Evolutionary conservation across 768 basidiomycete species (phyloP), one percentile per base, ranked within the genome.

Genomic region (Rhizopogon rudus): DNA sequence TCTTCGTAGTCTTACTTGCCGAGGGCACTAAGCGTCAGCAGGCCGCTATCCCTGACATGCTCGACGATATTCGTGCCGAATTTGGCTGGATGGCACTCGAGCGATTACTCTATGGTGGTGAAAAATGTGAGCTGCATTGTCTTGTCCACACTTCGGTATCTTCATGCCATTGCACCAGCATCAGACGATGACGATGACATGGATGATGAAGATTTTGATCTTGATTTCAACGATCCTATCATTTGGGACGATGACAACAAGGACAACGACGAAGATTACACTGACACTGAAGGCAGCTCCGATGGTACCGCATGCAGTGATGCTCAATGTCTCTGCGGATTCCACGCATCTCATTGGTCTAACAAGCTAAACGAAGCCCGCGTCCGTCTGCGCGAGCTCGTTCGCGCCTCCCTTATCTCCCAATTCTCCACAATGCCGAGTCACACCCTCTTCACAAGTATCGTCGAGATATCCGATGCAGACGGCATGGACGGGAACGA

Each of bases 1-100:
- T 87, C 17, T 81, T 87, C 57, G 63, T 88, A 8, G 78, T 77
- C 25, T 68, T 87, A 65, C 74, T 82, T 7, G 75, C 77, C 0
- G 68, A 61, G 56, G 65, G 74, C 59, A 52, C 67, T 40, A 52
- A 62, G 61, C 56, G 65, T 44, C 60, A 67, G 37, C 60, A 58
- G 51, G 62, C 69, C 41, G 57, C 60, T 48, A 69, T 86, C 13
- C 75, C 77, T 0, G 73, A 77, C 6, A 84, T 87, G 77, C 66
- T 87, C 20, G 70, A 74, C n/a, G 84, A 87, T 54, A 80, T 87
- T 48, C 81, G 82, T 39, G 57, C 70, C 16, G 57, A 69, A 10
- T 64, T 82, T 60, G 79, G 81, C 7, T 82, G 84, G 78, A 64
- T 63, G 4, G 70, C 78, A 13, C 63, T 88, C 8, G 77, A 81